A percentile compares a stretch with the other conserved stretches of the same genome.
Evolutionary conservation across 2,329 filamentous ascomycete genomes (phyloP).

Genomic region (Aspergillus melleus): DNA sequence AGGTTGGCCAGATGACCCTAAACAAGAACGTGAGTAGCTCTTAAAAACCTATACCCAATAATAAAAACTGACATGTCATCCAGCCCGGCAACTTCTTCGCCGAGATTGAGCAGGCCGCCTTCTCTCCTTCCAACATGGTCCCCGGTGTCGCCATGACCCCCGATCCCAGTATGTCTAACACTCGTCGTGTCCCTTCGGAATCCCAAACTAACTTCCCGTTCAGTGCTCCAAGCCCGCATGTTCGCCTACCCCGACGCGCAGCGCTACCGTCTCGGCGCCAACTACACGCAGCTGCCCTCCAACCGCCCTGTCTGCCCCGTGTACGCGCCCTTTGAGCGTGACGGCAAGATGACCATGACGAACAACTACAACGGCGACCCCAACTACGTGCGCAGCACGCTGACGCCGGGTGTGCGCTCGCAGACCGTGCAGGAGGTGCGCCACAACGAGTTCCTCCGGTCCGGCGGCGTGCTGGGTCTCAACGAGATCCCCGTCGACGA

Average conservation of each 20-base stretch:
- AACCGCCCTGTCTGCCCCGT: slow-evolving; percentile 38
- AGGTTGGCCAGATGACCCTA: slow-evolving; percentile 53
- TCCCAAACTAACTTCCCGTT: slow-evolving; percentile 17
- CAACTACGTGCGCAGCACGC: slow-evolving; percentile 49
- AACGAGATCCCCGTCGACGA: slow-evolving; percentile 27
- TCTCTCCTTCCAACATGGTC: slow-evolving; percentile 64
- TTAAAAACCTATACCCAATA: neutral
- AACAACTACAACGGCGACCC: slow-evolving; percentile 62
- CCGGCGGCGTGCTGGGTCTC: slow-evolving; percentile 22
- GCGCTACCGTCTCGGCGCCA: slow-evolving; percentile 42
- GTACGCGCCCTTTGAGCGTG: slow-evolving; percentile 55
- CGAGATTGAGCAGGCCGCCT: slow-evolving; percentile 67
- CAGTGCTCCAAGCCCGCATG: slow-evolving; percentile 59
- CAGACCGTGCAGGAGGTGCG: slow-evolving; percentile 20
- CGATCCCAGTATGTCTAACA: slow-evolving; percentile 52
- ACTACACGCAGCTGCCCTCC: slow-evolving; percentile 42
- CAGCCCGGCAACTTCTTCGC: slow-evolving; percentile 60
- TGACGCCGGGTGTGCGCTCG: slow-evolving; percentile 21
- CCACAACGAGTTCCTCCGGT: slow-evolving; percentile 22
- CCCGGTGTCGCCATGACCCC: slow-evolving; percentile 63
- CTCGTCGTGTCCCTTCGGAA: neutral
- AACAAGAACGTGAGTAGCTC: slow-evolving; percentile 46
- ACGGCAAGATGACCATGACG: slow-evolving; percentile 37
- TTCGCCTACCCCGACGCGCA: slow-evolving; percentile 61
- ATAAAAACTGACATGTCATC: slow-evolving; percentile 6